A percentile compares a stretch with the other conserved stretches of the same genome.
Conservation (phyloP, 225 moss, liverwort and hornwort species). For the Straminergon stramineum region DNA sequence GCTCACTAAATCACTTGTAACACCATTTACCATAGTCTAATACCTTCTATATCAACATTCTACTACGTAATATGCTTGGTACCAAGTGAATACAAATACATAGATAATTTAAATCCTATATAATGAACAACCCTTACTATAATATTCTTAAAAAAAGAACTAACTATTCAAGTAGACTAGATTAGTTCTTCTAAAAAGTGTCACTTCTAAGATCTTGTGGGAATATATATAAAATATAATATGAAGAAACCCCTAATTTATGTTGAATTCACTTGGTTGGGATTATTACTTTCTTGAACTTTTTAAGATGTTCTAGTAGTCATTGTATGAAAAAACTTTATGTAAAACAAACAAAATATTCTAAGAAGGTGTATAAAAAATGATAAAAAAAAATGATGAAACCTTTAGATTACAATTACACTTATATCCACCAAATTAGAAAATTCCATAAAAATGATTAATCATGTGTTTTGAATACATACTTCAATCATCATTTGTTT, state of each 20-base stretch:
- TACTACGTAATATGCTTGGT: neutral
- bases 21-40: neutral
- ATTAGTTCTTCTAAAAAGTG: neutral
- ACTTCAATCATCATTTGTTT: neutral
- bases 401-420: neutral
- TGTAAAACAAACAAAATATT: neutral
- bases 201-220: neutral
- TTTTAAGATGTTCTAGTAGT: neutral
- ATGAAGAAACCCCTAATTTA: neutral
- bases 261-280: neutral
- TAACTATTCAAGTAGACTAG: neutral
- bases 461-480: neutral
- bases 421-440: neutral
- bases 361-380: neutral
- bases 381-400: neutral
- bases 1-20: no score
- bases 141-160: neutral
- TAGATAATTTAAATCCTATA: neutral
- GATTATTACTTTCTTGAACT: neutral
- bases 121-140: neutral
- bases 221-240: rapidly evolving
- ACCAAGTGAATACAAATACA: neutral
- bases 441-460: neutral
- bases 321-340: neutral
- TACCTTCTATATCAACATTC: neutral